Conservation (phyloP, 1,284 basidiomycete species). For the Porogramme epimiltina region DNA sequence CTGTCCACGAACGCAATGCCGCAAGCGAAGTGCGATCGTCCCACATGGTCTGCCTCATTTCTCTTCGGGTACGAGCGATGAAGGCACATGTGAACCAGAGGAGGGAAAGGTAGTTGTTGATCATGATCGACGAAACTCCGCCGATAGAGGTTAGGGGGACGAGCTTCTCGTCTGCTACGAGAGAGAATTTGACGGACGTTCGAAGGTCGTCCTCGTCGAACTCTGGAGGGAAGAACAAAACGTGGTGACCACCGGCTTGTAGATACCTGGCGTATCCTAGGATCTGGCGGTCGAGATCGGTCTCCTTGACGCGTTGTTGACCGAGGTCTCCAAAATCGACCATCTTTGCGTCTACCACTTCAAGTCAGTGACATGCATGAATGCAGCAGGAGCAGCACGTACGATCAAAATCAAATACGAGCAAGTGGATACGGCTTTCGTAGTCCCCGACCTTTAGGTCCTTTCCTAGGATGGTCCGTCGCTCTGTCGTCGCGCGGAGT, state of each 20-base stretch:
- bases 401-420: constrained; percentile 23
- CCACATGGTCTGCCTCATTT: constrained; percentile 9
- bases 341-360: constrained; percentile 3
- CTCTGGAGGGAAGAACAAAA: constrained; percentile 33
- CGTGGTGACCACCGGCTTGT: constrained; percentile 29
- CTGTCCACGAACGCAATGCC: constrained; percentile 20
- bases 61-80: constrained; percentile 17
- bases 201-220: constrained; percentile 28
- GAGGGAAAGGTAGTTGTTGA: constrained; percentile 33
- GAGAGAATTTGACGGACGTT: constrained; percentile 29
- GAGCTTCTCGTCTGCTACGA: constrained; percentile 1
- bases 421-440: constrained; percentile 24
- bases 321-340: constrained; percentile 3
- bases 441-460: constrained; percentile 25
- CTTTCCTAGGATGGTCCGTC: constrained; percentile 18
- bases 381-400: neutral
- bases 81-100: constrained; percentile 35
- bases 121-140: constrained; percentile 28
- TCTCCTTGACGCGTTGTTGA: neutral
- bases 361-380: neutral
- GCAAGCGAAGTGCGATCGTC: constrained; percentile 26
- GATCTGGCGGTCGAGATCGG: constrained; percentile 21
- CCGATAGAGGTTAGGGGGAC: constrained; percentile 13
- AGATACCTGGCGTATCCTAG: constrained; percentile 26
- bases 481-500: constrained; percentile 23